A percentile compares a stretch with the other conserved stretches of the same genome.
Evolutionary conservation across 75 land plant genomes (phyloP).

Genomic region (Picea sitchensis): DNA sequence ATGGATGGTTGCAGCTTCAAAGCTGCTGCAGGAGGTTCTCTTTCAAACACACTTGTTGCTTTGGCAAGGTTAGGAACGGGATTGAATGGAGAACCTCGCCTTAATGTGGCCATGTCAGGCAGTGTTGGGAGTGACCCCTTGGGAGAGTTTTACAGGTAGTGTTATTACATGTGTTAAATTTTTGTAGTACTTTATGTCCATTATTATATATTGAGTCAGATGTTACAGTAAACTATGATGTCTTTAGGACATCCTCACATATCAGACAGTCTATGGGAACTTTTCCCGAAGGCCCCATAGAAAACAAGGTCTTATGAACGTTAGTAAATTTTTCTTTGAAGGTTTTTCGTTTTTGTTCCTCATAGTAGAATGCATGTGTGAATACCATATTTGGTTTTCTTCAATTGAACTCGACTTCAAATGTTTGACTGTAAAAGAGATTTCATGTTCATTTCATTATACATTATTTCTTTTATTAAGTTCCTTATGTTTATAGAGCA

Average conservation of each 20-base stretch:
- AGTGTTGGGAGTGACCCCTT: slow-evolving; percentile 92
- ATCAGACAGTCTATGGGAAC: not conserved
- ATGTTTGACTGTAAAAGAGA: slow-evolving; percentile 3
- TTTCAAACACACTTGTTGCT: slow-evolving; percentile 93
- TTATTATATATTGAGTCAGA: not conserved
- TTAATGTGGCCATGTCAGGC: slow-evolving; percentile 91
- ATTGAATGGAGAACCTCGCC: slow-evolving; percentile 31
- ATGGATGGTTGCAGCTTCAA: slow-evolving; percentile 92
- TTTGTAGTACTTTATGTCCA: not conserved
- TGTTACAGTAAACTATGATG: not conserved
- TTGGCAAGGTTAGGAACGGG: slow-evolving; percentile 81
- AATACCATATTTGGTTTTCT: not conserved
- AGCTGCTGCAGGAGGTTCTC: slow-evolving; percentile 99
- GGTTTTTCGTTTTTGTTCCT: not conserved
- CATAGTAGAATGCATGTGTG: not conserved
- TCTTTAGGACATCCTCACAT: slow-evolving; percentile 4
- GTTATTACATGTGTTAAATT: not conserved
- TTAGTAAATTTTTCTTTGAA: not conserved
- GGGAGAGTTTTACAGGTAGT: slow-evolving; percentile 93
- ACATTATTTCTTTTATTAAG: not conserved
- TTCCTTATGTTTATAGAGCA: slow-evolving; percentile 39
- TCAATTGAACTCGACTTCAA: not conserved
- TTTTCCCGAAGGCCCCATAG: not conserved
- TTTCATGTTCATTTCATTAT: not conserved
- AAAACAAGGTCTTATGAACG: not conserved